phyloP scores from a whole-genome alignment of 495 filamentous ascomycete species.

The Xylaria bambusicola region DNA sequence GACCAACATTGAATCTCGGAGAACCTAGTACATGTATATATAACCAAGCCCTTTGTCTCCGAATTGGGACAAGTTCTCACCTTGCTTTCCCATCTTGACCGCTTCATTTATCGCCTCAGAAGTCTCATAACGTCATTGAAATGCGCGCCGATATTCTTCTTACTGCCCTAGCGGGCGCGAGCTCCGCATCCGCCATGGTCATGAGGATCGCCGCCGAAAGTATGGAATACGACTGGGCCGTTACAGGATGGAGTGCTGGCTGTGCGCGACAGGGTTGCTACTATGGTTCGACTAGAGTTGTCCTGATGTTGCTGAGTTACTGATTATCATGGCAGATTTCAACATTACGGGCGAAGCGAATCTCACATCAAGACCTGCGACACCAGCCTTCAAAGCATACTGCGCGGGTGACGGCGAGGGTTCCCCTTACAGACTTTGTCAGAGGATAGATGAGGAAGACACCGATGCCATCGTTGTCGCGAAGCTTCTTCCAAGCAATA shows the following conservation, averaged over 20 bases:
- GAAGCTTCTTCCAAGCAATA: slow-evolving; percentile 28
- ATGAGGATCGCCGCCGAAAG: slow-evolving; percentile 24
- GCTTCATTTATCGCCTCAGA: neutral
- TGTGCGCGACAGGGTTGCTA: slow-evolving; percentile 18
- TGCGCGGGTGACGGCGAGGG: slow-evolving; percentile 32
- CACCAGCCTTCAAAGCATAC: slow-evolving; percentile 31
- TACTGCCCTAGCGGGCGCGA: slow-evolving; percentile 21
- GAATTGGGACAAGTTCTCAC: neutral
- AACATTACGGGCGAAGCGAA: slow-evolving; percentile 27
- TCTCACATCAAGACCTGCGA: slow-evolving; percentile 20
- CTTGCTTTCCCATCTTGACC: neutral
- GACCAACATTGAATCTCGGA: neutral
- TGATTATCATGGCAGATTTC: slow-evolving; percentile 25
- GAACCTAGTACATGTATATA: neutral
- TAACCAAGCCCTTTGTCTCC: slow-evolving; percentile 2
- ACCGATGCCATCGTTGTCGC: slow-evolving; percentile 25
- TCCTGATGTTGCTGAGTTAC: neutral
- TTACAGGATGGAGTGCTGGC: slow-evolving; percentile 34
- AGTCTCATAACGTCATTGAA: neutral
- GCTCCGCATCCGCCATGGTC: slow-evolving; percentile 23
- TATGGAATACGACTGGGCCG: slow-evolving; percentile 26
- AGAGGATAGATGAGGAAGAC: slow-evolving; percentile 16
- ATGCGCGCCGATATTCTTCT: slow-evolving; percentile 31
- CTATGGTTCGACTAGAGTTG: slow-evolving; percentile 25
- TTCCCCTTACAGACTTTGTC: slow-evolving; percentile 25